Percentiles rank a stretch among this genome's conserved stretches.
These are phyloP conservation scores for Sphaerulina musiva DNA, from an alignment of 2,329 filamentous ascomycete species.

Conservation along the genomic window DNA sequence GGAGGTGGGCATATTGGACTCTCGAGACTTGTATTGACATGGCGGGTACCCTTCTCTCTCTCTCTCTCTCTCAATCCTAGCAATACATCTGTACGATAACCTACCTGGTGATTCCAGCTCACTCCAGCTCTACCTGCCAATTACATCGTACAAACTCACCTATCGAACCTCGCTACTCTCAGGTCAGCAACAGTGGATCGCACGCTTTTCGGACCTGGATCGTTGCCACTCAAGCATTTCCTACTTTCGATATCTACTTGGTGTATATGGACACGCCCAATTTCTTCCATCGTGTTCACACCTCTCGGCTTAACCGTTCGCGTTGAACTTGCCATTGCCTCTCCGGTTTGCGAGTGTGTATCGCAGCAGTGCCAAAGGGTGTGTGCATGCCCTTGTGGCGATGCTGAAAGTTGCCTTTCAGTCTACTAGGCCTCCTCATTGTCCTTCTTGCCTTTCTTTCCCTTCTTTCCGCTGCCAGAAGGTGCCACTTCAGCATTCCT, in stretches of 20 bases:
- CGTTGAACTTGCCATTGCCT: neutral
- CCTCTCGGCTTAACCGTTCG: too few relatives aligned
- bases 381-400: neutral
- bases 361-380: neutral
- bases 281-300: neutral
- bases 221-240: neutral
- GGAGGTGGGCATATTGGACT: neutral
- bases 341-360: neutral
- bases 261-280: neutral
- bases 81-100: too few relatives aligned
- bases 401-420: neutral
- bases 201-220: too few relatives aligned
- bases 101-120: too few relatives aligned
- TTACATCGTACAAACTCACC: too few relatives aligned
- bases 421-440: conserved; percentile 22
- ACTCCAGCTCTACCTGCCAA: too few relatives aligned
- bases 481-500: conserved; percentile 53
- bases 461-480: conserved; percentile 57
- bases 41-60: too few relatives aligned
- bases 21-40: too few relatives aligned
- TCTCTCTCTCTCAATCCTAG: too few relatives aligned
- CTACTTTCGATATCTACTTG: neutral
- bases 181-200: too few relatives aligned
- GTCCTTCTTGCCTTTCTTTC: conserved; percentile 37
- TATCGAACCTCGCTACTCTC: too few relatives aligned